Conservation (phyloP, 306 rosid species). For the Cucurbita moschata region DNA sequence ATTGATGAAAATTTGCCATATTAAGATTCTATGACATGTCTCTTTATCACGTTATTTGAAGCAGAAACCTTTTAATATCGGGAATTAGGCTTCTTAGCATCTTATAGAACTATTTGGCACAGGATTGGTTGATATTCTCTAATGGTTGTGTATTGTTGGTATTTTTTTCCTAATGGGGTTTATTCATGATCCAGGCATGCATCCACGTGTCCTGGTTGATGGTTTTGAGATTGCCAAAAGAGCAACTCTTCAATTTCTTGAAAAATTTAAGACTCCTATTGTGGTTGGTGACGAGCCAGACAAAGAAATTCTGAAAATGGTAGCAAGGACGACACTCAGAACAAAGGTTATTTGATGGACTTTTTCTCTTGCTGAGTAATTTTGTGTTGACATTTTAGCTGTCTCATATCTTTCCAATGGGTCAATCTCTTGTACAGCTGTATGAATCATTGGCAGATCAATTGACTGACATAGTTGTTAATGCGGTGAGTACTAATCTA, state of each 20-base stretch:
- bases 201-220: slow-evolving; percentile 93
- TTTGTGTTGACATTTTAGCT: background rate
- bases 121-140: background rate
- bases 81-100: background rate
- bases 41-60: background rate
- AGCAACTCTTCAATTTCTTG: slow-evolving; percentile 84
- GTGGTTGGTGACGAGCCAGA: slow-evolving; percentile 89
- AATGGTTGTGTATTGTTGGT: background rate
- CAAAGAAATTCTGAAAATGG: slow-evolving; percentile 81
- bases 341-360: slow-evolving; percentile 49
- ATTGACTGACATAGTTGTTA: slow-evolving; percentile 65
- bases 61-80: background rate
- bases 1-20: background rate
- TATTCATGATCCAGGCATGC: slow-evolving; percentile 55
- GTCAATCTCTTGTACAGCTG: slow-evolving; percentile 36
- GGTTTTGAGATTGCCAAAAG: slow-evolving; percentile 93
- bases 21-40: background rate
- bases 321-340: slow-evolving; percentile 82
- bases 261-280: slow-evolving; percentile 70
- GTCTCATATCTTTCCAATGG: background rate
- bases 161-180: background rate
- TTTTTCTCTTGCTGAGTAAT: background rate
- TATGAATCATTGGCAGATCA: slow-evolving; percentile 86
- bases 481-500: slow-evolving; percentile 47
- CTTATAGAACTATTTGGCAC: background rate